A percentile compares a stretch with the other conserved stretches of the same genome.
Evolutionary conservation across 108 stramenopile species (phyloP).

Genomic region (Parmales sp.): DNA sequence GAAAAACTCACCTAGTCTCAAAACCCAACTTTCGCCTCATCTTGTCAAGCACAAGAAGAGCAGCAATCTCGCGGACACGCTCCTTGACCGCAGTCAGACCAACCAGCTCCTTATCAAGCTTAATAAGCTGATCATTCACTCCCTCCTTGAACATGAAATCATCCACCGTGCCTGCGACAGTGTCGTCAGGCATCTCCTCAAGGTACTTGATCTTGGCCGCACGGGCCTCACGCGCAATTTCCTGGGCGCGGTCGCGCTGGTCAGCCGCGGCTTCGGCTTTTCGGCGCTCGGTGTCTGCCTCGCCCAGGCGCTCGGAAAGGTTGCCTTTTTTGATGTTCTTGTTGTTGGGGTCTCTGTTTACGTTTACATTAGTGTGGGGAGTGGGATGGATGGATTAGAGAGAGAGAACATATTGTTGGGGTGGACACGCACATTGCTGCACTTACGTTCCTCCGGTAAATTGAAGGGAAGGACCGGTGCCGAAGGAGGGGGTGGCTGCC

Average conservation of each 20-base stretch:
- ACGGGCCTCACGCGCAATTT: conserved; percentile 78
- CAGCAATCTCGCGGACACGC: conserved; percentile 94
- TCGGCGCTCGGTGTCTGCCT: conserved; percentile 78
- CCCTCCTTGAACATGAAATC: conserved; percentile 98
- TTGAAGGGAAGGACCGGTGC: no score
- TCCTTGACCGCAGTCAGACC: conserved; percentile 85
- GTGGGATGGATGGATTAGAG: no score
- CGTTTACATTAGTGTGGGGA: no score
- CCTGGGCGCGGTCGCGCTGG: conserved; percentile 73
- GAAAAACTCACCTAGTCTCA: no score
- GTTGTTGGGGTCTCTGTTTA: conserved; percentile 48
- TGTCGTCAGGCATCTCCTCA: conserved; percentile 77
- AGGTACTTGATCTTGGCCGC: conserved; percentile 82
- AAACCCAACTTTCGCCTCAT: conserved; percentile 96
- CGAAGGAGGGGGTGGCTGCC: no score
- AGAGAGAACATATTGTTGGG: no score
- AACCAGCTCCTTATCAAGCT: conserved; percentile 86
- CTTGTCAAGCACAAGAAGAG: conserved; percentile 90
- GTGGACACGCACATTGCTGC: no score
- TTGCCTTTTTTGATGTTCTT: conserved; percentile 41
- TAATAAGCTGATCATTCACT: conserved; percentile 87
- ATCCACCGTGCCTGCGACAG: conserved; percentile 82
- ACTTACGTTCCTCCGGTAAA: no score
- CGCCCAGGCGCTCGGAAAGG: conserved; percentile 65
- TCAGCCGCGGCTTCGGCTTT: conserved; percentile 72